Conservation (phyloP, 176 grass and related monocot genomes). For the Aegilops sharonensis region DNA sequence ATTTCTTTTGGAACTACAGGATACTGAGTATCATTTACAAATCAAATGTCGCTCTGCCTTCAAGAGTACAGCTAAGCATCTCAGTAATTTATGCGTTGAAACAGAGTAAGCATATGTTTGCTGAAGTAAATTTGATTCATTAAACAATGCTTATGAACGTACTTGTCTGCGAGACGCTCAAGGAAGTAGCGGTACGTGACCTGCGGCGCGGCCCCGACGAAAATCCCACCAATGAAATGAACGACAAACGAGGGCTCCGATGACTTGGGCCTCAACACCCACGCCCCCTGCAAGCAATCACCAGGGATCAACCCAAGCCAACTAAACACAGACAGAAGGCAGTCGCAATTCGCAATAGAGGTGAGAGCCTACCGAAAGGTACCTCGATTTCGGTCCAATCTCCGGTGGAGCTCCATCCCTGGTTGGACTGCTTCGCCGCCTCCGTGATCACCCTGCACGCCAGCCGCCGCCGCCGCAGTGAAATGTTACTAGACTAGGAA, state of each 20-base stretch:
- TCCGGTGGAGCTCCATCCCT: conserved; percentile 60
- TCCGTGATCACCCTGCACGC: conserved; percentile 87
- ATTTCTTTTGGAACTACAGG: background rate
- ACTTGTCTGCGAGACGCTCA: conserved; percentile 75
- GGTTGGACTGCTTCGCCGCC: conserved; percentile 68
- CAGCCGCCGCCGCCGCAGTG: background rate
- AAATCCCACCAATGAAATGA: conserved; percentile 90
- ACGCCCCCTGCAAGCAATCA: conserved; percentile 62
- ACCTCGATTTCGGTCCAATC: conserved; percentile 97
- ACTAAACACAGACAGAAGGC: background rate
- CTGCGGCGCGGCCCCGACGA: conserved; percentile 94
- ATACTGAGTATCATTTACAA: background rate
- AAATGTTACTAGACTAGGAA: background rate
- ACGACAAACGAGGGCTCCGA: conserved; percentile 55
- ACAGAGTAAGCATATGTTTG: background rate
- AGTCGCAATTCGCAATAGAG: background rate
- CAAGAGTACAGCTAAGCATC: background rate
- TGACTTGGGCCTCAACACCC: conserved; percentile 76
- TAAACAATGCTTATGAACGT: conserved; percentile 8
- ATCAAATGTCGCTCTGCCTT: background rate
- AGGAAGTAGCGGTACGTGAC: conserved; percentile 93
- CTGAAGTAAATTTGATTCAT: background rate
- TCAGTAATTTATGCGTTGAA: background rate
- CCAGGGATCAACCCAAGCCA: background rate
- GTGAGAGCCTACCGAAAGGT: background rate